A percentile compares a stretch with the other conserved stretches of the same genome.
Conservation (phyloP, 352 stramenopile species). For the Globisporangium recalcitrans region DNA sequence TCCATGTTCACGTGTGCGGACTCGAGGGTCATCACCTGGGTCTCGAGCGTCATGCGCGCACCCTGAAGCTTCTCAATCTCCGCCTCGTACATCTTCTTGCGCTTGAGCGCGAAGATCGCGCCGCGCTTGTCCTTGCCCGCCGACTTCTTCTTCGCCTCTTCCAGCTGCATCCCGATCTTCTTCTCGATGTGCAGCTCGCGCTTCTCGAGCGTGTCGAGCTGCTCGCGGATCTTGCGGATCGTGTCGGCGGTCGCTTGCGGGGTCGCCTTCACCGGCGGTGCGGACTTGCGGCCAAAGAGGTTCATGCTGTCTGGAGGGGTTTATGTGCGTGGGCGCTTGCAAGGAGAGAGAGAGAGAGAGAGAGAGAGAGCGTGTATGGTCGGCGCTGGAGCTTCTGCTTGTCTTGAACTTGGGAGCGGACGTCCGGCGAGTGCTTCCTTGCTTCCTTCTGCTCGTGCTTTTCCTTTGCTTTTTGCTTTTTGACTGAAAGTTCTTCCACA, state of each 20-base stretch:
- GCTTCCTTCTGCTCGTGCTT: neutral
- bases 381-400: neutral
- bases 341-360: too few relatives aligned
- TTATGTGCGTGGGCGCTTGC: too few relatives aligned
- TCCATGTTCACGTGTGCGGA: slow-evolving; percentile 94
- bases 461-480: neutral
- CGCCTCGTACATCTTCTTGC: slow-evolving; percentile 98
- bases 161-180: slow-evolving; percentile 92
- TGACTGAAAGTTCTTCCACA: too few relatives aligned
- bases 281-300: slow-evolving; percentile 79
- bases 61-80: slow-evolving; percentile 98
- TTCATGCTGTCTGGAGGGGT: slow-evolving; percentile 51
- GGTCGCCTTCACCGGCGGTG: slow-evolving; percentile 41
- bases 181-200: slow-evolving; percentile 95
- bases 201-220: slow-evolving; percentile 90
- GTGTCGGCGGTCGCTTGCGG: slow-evolving; percentile 78
- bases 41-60: slow-evolving; percentile 96
- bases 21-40: slow-evolving; percentile 89
- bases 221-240: slow-evolving; percentile 88
- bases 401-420: neutral
- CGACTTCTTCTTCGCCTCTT: slow-evolving; percentile 96
- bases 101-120: slow-evolving; percentile 96
- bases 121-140: slow-evolving; percentile 96
- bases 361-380: neutral
- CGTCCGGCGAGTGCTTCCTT: too few relatives aligned